phyloP scores from a whole-genome alignment of 23 red algal genomes.

The Gracilariopsis chorda region DNA sequence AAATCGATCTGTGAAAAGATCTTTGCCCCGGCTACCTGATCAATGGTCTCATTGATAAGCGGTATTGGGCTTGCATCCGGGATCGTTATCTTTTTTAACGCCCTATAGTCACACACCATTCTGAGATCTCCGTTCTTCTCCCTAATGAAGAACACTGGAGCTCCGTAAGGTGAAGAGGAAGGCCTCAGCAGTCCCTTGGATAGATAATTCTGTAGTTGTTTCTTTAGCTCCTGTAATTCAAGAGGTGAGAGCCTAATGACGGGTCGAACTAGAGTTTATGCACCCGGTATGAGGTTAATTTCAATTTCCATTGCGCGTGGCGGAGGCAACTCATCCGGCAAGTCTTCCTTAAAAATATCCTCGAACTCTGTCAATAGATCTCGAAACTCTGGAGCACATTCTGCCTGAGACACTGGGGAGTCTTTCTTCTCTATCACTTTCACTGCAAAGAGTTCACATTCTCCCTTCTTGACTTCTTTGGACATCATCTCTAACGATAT shows the following conservation, averaged over 20 bases:
- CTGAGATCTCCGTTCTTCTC: neutral
- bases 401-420: no score
- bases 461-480: no score
- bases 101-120: neutral
- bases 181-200: constrained; percentile 2
- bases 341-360: neutral
- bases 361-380: neutral
- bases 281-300: neutral
- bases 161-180: neutral
- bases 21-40: neutral
- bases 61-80: neutral
- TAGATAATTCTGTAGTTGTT: neutral
- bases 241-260: neutral
- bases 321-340: neutral
- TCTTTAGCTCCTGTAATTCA: neutral
- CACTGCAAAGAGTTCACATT: no score
- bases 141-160: neutral
- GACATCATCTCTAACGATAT: no score
- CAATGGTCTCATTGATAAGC: neutral
- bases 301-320: neutral
- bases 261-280: neutral
- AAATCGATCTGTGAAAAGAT: constrained; percentile 2
- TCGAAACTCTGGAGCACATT: no score
- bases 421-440: no score
- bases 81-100: neutral